These are phyloP conservation scores for Sambucus nigra DNA, from an alignment of 129 eudicot species.

Conservation along the genomic window DNA sequence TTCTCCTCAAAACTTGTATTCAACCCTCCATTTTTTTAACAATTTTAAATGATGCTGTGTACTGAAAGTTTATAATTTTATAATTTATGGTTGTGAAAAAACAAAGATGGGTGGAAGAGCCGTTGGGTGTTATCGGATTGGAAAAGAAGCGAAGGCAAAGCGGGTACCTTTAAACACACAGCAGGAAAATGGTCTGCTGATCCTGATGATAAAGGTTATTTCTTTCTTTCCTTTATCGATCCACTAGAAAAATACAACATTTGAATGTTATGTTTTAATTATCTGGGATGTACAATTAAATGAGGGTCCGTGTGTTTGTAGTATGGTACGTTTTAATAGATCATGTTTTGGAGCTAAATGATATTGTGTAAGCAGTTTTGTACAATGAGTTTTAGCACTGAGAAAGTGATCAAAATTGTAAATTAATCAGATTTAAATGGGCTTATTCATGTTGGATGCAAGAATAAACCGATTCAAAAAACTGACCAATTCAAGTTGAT, in stretches of 20 bases:
- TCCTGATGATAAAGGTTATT: constrained; percentile 27
- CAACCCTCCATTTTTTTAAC: background rate
- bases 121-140: constrained; percentile 33
- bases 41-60: background rate
- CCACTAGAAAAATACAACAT: background rate
- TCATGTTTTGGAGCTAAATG: no score
- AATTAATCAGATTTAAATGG: no score
- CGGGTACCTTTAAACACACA: constrained; percentile 28
- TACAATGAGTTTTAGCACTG: no score
- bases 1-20: background rate
- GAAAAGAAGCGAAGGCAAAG: constrained; percentile 26
- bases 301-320: no score
- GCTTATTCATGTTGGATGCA: no score
- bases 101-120: constrained; percentile 24
- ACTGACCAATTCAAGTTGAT: no score
- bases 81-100: background rate
- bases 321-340: no score
- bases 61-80: background rate
- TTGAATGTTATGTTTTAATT: no score
- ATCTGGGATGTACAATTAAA: no score
- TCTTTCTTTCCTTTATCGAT: background rate
- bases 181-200: constrained; percentile 31
- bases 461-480: no score
- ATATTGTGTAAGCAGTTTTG: no score
- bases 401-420: no score